Evolutionary conservation across 1,139 yeast species (phyloP).

Genomic region (Hansenula lynferdii): DNA sequence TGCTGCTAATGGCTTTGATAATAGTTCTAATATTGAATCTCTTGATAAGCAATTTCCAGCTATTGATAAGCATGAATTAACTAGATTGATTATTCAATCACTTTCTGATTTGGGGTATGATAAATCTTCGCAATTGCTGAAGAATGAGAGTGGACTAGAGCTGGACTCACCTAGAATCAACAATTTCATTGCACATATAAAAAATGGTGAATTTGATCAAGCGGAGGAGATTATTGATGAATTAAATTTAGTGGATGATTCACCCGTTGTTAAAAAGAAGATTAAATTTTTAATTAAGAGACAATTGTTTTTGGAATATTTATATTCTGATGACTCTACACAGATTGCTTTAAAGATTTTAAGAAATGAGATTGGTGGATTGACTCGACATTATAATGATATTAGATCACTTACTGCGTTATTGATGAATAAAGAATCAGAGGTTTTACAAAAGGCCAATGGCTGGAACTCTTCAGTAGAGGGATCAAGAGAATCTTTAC

Average conservation of each 20-base stretch:
- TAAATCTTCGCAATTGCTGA: slow-evolving; percentile 33
- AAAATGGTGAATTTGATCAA: slow-evolving; percentile 36
- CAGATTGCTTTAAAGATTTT: slow-evolving; percentile 38
- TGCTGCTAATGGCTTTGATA: not conserved
- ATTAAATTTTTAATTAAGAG: slow-evolving; percentile 32
- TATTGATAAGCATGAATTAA: slow-evolving; percentile 35
- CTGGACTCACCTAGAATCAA: slow-evolving; percentile 38
- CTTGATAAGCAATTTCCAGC: slow-evolving; percentile 21
- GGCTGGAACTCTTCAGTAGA: slow-evolving; percentile 35
- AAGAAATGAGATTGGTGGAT: slow-evolving; percentile 31
- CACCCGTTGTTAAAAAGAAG: slow-evolving; percentile 10
- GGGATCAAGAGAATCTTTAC: slow-evolving; percentile 35
- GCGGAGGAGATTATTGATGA: slow-evolving; percentile 32
- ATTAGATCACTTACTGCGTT: slow-evolving; percentile 30
- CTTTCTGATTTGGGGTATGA: slow-evolving; percentile 44
- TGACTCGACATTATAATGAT: slow-evolving; percentile 24
- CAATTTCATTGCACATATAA: slow-evolving; percentile 34
- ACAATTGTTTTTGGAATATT: slow-evolving; percentile 35
- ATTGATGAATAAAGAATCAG: slow-evolving; percentile 29
- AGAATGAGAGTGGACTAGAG: slow-evolving; percentile 33
- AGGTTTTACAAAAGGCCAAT: slow-evolving; percentile 17
- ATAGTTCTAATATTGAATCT: not conserved
- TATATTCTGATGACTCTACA: slow-evolving; percentile 28
- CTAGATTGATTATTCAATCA: slow-evolving; percentile 45
- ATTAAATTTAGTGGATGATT: slow-evolving; percentile 23